Conservation (phyloP, 2,329 filamentous ascomycete genomes). For the Bipolaris sorokiniana region DNA sequence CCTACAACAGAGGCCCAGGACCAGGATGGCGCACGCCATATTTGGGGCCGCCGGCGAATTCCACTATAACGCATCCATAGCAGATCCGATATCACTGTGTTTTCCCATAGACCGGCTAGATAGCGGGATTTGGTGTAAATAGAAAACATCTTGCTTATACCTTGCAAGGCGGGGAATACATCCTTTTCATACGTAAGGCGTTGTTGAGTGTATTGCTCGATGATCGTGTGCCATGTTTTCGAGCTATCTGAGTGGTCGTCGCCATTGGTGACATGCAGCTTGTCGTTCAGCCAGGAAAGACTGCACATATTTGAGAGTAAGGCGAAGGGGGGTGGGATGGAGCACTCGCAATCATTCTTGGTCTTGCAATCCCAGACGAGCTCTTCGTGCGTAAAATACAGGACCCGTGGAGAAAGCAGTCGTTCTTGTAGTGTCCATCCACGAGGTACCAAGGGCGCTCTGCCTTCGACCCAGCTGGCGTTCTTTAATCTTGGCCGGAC, state of each 20-base stretch:
- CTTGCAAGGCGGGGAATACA: conserved; percentile 11
- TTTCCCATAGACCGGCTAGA: conserved; percentile 9
- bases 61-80: neutral
- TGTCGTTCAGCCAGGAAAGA: neutral
- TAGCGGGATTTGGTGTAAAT: neutral
- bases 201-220: neutral
- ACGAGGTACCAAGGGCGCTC: conserved; percentile 2
- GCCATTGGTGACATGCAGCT: neutral
- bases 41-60: neutral
- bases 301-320: neutral
- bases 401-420: neutral
- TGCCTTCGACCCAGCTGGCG: neutral
- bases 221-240: neutral
- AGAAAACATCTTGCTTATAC: neutral
- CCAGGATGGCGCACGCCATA: conserved; percentile 11
- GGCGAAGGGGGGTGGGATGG: neutral
- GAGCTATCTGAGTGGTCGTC: neutral
- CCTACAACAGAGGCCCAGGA: conserved; percentile 5
- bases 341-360: neutral
- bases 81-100: neutral
- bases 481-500: neutral
- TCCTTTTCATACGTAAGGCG: neutral
- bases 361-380: conserved; percentile 13
- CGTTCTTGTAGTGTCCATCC: conserved; percentile 13
- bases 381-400: conserved; percentile 10